Evolutionary conservation across 1,139 yeast genomes (phyloP).

Genomic region (Pichia sp.): DNA sequence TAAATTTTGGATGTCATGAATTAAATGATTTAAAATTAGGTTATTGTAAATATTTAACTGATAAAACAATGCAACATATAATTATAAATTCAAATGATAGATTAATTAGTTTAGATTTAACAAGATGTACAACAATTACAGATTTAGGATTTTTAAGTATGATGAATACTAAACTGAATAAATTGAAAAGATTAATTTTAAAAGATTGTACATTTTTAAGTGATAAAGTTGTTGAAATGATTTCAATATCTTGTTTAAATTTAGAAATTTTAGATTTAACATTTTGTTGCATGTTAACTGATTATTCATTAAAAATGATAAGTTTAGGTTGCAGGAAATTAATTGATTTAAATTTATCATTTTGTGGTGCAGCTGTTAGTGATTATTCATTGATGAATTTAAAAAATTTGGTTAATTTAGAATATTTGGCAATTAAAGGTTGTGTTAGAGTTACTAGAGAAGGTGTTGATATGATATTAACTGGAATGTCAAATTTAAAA

Average conservation of each 20-base stretch:
- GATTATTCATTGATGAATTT: conserved; percentile 60
- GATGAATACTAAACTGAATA: conserved; percentile 50
- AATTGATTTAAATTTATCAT: conserved; percentile 51
- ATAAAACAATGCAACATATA: conserved; percentile 57
- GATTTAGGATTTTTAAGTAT: conserved; percentile 67
- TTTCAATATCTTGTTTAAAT: conserved; percentile 56
- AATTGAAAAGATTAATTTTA: conserved; percentile 45
- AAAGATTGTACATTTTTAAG: conserved; percentile 71
- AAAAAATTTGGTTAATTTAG: conserved; percentile 46
- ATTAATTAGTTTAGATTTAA: conserved; percentile 52
- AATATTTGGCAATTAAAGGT: conserved; percentile 51
- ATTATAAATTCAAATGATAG: conserved; percentile 52
- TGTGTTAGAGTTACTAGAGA: conserved; percentile 71
- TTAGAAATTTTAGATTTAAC: conserved; percentile 54
- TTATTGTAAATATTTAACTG: conserved; percentile 70
- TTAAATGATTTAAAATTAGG: conserved; percentile 51
- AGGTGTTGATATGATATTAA: conserved; percentile 60
- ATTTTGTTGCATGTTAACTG: conserved; percentile 71
- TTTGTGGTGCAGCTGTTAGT: conserved; percentile 76
- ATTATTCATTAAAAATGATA: conserved; percentile 58
- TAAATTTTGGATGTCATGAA: conserved; percentile 47
- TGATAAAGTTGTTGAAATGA: conserved; percentile 55
- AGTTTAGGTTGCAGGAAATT: conserved; percentile 59
- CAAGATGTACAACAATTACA: conserved; percentile 73
- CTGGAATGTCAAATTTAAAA: conserved; percentile 49